A percentile compares a stretch with the other conserved stretches of the same genome.
These are phyloP conservation scores for Alisma plantagoaquatica DNA, from an alignment of 106 monocot genomes.

Conservation along the genomic window DNA sequence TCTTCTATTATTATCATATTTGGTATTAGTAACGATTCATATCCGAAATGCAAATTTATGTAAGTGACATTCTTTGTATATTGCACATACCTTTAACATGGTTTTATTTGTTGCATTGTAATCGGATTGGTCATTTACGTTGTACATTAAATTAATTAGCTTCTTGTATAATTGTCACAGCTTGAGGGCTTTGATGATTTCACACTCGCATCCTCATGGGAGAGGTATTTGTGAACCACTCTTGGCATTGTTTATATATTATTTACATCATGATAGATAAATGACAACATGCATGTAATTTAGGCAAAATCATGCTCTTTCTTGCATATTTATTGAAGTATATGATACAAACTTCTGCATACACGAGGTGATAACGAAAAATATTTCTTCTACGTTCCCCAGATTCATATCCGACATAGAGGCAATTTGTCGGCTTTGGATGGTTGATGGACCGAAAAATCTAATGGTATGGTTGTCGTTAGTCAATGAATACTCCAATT, in stretches of 20 bases:
- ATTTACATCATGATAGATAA: background rate
- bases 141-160: no score
- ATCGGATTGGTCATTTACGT: no score
- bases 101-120: no score
- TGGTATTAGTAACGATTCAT: no score
- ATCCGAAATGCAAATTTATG: no score
- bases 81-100: no score
- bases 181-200: slow-evolving; percentile 95
- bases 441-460: slow-evolving; percentile 77
- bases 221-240: slow-evolving; percentile 51
- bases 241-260: background rate
- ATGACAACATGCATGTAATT: background rate
- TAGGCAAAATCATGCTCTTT: background rate
- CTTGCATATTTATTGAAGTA: background rate
- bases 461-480: slow-evolving; percentile 78
- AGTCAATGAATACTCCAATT: no score
- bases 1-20: no score
- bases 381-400: slow-evolving; percentile 7
- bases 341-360: background rate
- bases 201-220: slow-evolving; percentile 96
- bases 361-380: background rate
- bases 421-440: slow-evolving; percentile 72
- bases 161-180: no score
- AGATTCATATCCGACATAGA: slow-evolving; percentile 98
- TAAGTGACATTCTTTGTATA: no score